Evolutionary conservation across 2,329 filamentous ascomycete species (phyloP), one percentile per base, ranked within the genome.

Genomic region (Epichloe amarillans): DNA sequence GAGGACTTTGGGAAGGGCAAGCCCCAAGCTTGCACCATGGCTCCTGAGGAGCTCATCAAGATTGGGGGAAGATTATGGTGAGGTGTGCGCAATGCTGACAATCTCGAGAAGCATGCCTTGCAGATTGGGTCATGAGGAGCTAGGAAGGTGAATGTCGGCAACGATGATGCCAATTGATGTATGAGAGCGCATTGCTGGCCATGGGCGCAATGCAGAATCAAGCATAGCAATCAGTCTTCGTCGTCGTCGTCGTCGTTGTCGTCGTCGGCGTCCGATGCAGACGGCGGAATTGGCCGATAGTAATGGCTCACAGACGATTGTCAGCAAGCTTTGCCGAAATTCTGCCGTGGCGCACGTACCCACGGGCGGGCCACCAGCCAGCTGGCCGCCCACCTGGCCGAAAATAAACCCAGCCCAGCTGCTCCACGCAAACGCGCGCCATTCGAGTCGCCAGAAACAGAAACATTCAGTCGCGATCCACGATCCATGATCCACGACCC

Each of bases 1-100:
- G 83, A 77, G 30, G 86, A 86, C 48, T 79, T 73, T 47, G 85
- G 81, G 63, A 94, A 95, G 8, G 88, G 87, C n/a, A 75, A 56
- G 40, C 49, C 47, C 50, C 52, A 56, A 44, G 46, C 23, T 36
- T 47, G 53, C 17, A 54, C 41, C 58, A 58, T 59, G 39, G 44
- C 50, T 26, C 26, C 19, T 4, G 37, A 50, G 41, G 11, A 40
- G 41, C 41, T 19, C 21, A 36, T 38, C 5, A 4, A 15, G 11
- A 17, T 23, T 10, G 35, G n/a, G 12, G 12, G 8, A 15, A 36
- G 7, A 12, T 6, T n/a, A 3, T 7, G 44, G 11, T 33, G 44
- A 14, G 38, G n/a, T 21, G 38, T 23, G 15, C 47, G 15, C 15
- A 46, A 38, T 39, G 26, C 17, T 38, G 15, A 21, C 26, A 41